Base-by-base conservation (phyloP, 2,329 filamentous ascomycete species). In the Bertia moriformis region DNA sequence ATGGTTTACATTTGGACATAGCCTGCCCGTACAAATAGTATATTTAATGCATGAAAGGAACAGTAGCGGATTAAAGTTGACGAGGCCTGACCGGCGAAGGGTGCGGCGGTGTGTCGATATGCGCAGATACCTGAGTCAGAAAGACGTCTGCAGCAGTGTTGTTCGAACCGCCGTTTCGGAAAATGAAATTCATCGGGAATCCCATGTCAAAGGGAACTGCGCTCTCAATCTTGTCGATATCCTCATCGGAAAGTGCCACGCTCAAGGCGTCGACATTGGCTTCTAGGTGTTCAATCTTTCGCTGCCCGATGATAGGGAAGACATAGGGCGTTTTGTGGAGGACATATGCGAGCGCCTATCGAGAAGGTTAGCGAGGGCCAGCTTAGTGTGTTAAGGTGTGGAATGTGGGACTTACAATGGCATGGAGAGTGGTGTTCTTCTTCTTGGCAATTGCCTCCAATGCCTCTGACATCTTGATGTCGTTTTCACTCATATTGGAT, bases 311-410 rank as follows among this genome's bases (percentile, higher is more conserved):
- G 30, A 87, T 74, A 1, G 83, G 83, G 50, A 83, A 84, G 12
- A 86, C 76, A 48, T 83, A 74, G 0, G 78, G 71, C 1, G 76
- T 63, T 59, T 86, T 85, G 45, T 74, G 68, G 66, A 83, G 69
- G 13, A 86, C 74, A 50, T 87, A 87, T 2, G 82, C 81, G 18
- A 87, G 57, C 5, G 82, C 81, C 22, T 27, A 27, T 27, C n/a
- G 22, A 27, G 7, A 27, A 27, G 22, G n/a, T 10, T 27, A 7
- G n/a, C n/a, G 7, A 27, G 22, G 7, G n/a, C 7, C n/a, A 10
- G 22, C n/a, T 27, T n/a, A 27, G 7, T 27, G n/a, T 10, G 22
- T 10, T 27, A 27, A n/a, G n/a, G 7, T 27, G 7, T 27, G n/a
- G 22, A 27, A 27, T 10, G 22, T 10, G 22, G n/a, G 7, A 27